Evolutionary conservation across 2,329 filamentous ascomycete genomes (phyloP), one percentile per base, ranked within the genome.

Genomic region (Diaporthe citri): DNA sequence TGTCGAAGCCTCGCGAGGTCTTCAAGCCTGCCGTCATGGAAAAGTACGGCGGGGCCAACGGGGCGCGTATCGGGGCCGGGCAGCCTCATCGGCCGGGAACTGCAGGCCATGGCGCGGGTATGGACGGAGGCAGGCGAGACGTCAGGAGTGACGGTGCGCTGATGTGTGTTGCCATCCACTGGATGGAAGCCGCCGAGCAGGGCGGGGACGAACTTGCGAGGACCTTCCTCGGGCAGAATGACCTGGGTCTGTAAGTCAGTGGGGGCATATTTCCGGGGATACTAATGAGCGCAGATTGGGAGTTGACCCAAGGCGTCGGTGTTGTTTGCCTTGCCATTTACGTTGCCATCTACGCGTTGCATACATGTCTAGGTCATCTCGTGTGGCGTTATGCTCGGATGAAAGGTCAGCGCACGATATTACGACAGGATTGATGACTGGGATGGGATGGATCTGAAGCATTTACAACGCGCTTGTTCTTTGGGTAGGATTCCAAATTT

Each of bases 121-220:
- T 78, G 76, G 78, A 77, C 56, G 52, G 77, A 43, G 80, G 78
- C 25, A 79, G 78, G 41, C 73, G 79, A 1, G 85, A 90, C 75
- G 88, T 90, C 48, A 83, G 95, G 78, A 95, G 93, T 75, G 95
- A 98, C 82, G 94, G 95, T 2, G 93, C 93, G 72, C 92, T 95
- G 56, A 97, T 98, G 94, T 98, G 96, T 80, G 91, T 98, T 74
- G 96, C 96, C 13, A 92, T 97, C 84, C 96, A 98, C 86, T 98
- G 96, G 96, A 98, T 98, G 95, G 95, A 96, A 85, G 88, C 94
- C 78, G 95, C 94, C 51, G 94, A 95, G 79, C 90, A 90, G 72
- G 95, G 95, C n/a, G 95, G 95, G 1, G 96, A 98, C 82, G 90
- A 93, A 80, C 87, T 97, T 78, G 96, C 96, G 28, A 93, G 91